Percentiles rank a stretch among this genome's conserved stretches.
phyloP scores from a whole-genome alignment of 2,329 filamentous ascomycete genomes.

The Cercospora zeina region DNA sequence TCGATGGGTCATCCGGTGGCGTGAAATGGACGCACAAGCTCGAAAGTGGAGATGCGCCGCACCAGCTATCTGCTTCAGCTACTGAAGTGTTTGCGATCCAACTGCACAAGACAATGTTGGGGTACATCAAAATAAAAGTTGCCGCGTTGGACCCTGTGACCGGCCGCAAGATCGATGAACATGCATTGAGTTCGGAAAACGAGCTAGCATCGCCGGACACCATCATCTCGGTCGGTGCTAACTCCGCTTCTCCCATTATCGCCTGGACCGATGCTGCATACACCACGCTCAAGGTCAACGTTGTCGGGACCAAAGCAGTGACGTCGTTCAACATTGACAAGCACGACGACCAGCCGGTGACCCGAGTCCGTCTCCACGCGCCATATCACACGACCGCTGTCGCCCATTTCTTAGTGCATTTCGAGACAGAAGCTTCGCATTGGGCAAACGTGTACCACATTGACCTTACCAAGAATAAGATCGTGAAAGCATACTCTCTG shows the following conservation, averaged over 20 bases:
- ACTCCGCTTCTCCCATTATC: constrained; percentile 71
- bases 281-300: constrained; percentile 67
- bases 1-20: constrained; percentile 71
- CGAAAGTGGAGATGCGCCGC: constrained; percentile 65
- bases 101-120: constrained; percentile 64
- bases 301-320: constrained; percentile 57
- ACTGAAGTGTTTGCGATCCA: constrained; percentile 74
- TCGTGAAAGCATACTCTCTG: constrained; percentile 78
- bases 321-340: constrained; percentile 48
- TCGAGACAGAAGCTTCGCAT: constrained; percentile 66
- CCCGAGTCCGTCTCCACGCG: constrained; percentile 67
- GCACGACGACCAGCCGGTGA: constrained; percentile 41
- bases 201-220: constrained; percentile 66
- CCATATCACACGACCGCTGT: constrained; percentile 69
- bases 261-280: constrained; percentile 69
- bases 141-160: constrained; percentile 70
- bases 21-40: constrained; percentile 76
- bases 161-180: constrained; percentile 70
- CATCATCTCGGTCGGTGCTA: constrained; percentile 73
- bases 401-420: constrained; percentile 84
- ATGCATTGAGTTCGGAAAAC: constrained; percentile 69
- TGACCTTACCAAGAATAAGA: constrained; percentile 65
- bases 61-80: constrained; percentile 71
- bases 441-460: constrained; percentile 87
- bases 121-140: constrained; percentile 75